Percentiles rank a stretch among this genome's conserved stretches.
Conservation (phyloP, 192 early-diverging fungal species). For the Dissophora ornata region DNA sequence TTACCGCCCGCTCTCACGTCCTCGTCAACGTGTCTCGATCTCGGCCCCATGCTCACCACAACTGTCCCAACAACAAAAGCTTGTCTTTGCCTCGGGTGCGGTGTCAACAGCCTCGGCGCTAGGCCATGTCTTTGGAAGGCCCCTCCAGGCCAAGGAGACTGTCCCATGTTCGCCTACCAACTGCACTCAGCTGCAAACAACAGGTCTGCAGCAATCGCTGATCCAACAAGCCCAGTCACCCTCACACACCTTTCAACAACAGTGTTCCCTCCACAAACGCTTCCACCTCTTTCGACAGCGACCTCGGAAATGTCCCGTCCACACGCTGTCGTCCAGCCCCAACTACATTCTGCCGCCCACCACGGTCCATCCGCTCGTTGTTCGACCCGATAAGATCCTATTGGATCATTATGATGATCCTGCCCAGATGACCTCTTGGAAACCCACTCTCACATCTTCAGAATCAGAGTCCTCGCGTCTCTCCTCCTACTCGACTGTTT, state of each 20-base stretch:
- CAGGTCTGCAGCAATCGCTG: constrained; percentile 10
- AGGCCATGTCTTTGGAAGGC: constrained; percentile 44
- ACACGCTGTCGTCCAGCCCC: constrained; percentile 14
- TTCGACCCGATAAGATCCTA: constrained; percentile 46
- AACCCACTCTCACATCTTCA: constrained; percentile 10
- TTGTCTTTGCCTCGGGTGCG: constrained; percentile 51
- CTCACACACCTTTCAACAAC: constrained; percentile 46
- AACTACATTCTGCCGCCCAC: constrained; percentile 40
- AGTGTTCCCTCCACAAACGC: constrained; percentile 40
- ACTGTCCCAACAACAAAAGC: constrained; percentile 21
- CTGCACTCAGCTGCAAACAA: constrained; percentile 30
- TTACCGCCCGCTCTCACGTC: constrained; percentile 7
- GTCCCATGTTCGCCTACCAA: constrained; percentile 28
- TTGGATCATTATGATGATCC: constrained; percentile 14
- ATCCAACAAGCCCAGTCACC: constrained; percentile 42
- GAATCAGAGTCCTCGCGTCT: constrained; percentile 30
- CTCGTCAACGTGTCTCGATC: constrained; percentile 6
- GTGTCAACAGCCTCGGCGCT: constrained; percentile 36
- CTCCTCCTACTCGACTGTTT: constrained; percentile 30
- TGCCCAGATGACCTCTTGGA: constrained; percentile 4
- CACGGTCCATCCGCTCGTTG: constrained; percentile 36
- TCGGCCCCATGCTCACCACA: constrained; percentile 15
- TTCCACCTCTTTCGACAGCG: constrained; percentile 48
- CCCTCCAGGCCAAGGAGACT: constrained; percentile 41
- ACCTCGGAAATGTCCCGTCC: constrained; percentile 40